phyloP scores from a whole-genome alignment of 2,329 filamentous ascomycete genomes.

The Pseudogymnoascus sp. region DNA sequence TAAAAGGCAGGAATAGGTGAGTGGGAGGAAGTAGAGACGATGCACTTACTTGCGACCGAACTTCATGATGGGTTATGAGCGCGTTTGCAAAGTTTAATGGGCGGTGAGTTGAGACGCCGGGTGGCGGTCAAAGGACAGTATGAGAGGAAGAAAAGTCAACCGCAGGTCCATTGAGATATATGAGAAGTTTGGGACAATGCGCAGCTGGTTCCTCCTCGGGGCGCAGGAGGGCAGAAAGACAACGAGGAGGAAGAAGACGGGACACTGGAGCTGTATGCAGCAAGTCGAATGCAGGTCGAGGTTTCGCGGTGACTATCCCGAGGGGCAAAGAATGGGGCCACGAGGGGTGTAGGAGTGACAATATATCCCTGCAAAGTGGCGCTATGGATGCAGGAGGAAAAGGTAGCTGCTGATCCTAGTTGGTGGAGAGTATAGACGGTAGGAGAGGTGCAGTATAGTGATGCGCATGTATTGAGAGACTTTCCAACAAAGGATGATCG shows the following conservation, averaged over 20 bases:
- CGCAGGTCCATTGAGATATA: slow-evolving; percentile 4
- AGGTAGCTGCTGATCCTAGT: neutral
- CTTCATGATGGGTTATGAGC: slow-evolving; percentile 42
- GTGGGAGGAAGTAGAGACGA: slow-evolving; percentile 17
- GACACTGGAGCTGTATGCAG: neutral
- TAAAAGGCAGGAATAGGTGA: neutral
- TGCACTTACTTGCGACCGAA: slow-evolving; percentile 52
- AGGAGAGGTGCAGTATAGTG: neutral
- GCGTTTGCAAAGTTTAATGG: neutral
- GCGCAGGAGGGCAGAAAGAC: neutral
- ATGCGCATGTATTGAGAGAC: neutral
- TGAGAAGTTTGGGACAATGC: neutral
- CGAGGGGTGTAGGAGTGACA: neutral
- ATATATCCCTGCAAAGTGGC: slow-evolving; percentile 5
- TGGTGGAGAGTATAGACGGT: neutral
- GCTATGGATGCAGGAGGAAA: slow-evolving; percentile 2
- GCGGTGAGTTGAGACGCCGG: neutral
- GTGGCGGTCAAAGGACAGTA: slow-evolving; percentile 5
- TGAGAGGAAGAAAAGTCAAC: neutral
- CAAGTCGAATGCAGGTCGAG: neutral
- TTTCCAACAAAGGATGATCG: neutral
- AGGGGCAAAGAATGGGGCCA: neutral
- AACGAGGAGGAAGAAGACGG: neutral
- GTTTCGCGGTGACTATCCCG: neutral
- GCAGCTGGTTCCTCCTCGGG: too few relatives aligned